Evolutionary conservation across 2,329 filamentous ascomycete species (phyloP).

Genomic region (Talaromyces sp.): DNA sequence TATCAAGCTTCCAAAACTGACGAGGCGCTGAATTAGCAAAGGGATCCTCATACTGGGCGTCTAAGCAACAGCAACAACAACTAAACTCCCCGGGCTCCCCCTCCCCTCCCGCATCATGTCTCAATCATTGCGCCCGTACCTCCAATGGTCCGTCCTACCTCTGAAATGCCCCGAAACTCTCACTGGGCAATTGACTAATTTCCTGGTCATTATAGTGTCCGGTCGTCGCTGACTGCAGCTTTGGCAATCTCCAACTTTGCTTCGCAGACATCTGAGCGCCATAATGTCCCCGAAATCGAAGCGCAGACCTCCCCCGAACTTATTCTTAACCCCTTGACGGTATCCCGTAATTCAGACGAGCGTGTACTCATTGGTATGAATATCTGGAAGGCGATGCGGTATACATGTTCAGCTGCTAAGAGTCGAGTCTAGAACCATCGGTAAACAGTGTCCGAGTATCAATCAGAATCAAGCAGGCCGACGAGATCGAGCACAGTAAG

Average conservation of each 20-base stretch:
- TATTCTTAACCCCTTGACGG: constrained; percentile 83
- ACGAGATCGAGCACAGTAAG: constrained; percentile 87
- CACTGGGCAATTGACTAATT: neutral
- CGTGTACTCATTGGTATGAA: constrained; percentile 59
- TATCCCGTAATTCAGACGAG: constrained; percentile 96
- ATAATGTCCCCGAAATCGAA: constrained; percentile 96
- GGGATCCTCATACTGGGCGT: neutral
- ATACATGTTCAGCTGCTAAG: neutral
- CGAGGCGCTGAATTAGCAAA: neutral
- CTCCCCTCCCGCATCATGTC: constrained; percentile 10
- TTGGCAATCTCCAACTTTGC: constrained; percentile 96
- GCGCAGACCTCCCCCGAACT: constrained; percentile 91
- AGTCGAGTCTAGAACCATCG: constrained; percentile 62
- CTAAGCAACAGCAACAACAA: neutral
- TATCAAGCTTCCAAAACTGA: neutral
- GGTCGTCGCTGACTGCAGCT: constrained; percentile 89
- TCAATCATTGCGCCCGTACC: constrained; percentile 28
- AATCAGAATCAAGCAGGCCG: constrained; percentile 99
- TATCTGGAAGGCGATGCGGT: neutral
- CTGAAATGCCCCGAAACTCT: constrained; percentile 51
- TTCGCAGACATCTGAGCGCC: constrained; percentile 91
- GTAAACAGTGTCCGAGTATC: constrained; percentile 96
- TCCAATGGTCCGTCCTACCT: constrained; percentile 73
- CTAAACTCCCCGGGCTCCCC: neutral
- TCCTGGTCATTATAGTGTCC: constrained; percentile 60